Conservation (phyloP, 345 rosid genomes). For the Salix purpurea region DNA sequence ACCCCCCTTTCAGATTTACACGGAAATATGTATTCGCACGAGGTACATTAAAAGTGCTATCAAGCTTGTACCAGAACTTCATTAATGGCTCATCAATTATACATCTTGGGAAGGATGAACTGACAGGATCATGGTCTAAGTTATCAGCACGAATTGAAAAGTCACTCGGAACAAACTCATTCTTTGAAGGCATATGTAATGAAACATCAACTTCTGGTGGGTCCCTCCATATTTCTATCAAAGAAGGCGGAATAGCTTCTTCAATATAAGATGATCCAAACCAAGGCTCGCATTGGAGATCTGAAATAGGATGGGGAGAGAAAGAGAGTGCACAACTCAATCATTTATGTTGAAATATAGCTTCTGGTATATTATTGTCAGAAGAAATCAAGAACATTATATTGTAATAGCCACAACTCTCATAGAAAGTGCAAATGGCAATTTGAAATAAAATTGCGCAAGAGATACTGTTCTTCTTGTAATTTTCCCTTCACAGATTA, state of each 20-base stretch:
- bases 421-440: neutral
- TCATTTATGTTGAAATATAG: neutral
- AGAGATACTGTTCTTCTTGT: too few relatives aligned
- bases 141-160: conserved; percentile 61
- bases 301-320: conserved; percentile 36
- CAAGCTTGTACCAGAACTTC: conserved; percentile 96
- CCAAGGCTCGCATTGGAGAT: conserved; percentile 75
- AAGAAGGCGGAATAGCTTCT: conserved; percentile 61
- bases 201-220: conserved; percentile 65
- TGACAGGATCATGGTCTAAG: conserved; percentile 22
- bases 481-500: too few relatives aligned
- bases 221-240: conserved; percentile 72
- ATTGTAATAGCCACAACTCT: neutral
- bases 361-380: neutral
- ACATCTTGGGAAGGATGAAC: conserved; percentile 50
- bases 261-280: conserved; percentile 66
- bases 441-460: too few relatives aligned
- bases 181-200: conserved; percentile 71
- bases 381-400: neutral
- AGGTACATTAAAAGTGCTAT: conserved; percentile 71
- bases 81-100: conserved; percentile 71
- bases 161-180: conserved; percentile 81
- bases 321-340: conserved; percentile 7
- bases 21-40: conserved; percentile 84
- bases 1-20: conserved; percentile 79